Conservation (phyloP, 768 basidiomycete species). For the Tylopilus felleus region DNA sequence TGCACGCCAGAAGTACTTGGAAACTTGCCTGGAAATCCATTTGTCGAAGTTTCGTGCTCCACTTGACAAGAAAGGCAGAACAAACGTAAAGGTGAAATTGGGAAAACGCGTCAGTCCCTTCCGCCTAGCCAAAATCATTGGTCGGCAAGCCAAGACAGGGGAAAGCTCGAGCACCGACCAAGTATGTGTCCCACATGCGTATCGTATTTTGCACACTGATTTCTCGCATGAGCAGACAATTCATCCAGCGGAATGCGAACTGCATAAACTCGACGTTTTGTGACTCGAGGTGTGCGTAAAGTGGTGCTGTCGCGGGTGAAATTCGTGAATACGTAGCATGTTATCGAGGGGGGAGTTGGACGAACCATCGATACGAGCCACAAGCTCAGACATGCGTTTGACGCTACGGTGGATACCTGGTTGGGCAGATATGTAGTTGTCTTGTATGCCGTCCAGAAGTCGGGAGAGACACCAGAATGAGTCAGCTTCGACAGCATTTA, state of each 20-base stretch:
- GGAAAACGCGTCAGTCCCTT: constrained; percentile 96
- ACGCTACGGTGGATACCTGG: constrained; percentile 96
- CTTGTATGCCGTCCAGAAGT: constrained; percentile 94
- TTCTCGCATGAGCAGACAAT: constrained; percentile 96
- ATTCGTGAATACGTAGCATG: neutral
- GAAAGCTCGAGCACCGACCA: constrained; percentile 52
- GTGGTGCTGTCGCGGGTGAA: constrained; percentile 53
- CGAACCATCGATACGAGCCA: constrained; percentile 83
- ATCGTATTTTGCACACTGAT: constrained; percentile 96
- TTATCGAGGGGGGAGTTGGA: constrained; percentile 5
- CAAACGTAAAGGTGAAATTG: constrained; percentile 99
- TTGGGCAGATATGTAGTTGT: constrained; percentile 96
- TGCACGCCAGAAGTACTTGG: neutral
- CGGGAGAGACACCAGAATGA: constrained; percentile 98
- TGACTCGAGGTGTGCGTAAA: constrained; percentile 80
- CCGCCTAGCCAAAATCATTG: constrained; percentile 57
- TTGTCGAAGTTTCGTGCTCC: constrained; percentile 87
- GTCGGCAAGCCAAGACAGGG: neutral
- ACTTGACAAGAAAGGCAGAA: constrained; percentile 92
- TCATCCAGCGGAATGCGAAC: constrained; percentile 99
- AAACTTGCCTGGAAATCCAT: constrained; percentile 95
- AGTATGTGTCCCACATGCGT: constrained; percentile 99
- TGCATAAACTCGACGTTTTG: constrained; percentile 99
- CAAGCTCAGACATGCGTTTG: constrained; percentile 89
- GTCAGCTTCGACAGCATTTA: constrained; percentile 92